A percentile compares a stretch with the other conserved stretches of the same genome.
phyloP scores from a whole-genome alignment of 352 stramenopile species.

The Phytophthora niederhauseri region DNA sequence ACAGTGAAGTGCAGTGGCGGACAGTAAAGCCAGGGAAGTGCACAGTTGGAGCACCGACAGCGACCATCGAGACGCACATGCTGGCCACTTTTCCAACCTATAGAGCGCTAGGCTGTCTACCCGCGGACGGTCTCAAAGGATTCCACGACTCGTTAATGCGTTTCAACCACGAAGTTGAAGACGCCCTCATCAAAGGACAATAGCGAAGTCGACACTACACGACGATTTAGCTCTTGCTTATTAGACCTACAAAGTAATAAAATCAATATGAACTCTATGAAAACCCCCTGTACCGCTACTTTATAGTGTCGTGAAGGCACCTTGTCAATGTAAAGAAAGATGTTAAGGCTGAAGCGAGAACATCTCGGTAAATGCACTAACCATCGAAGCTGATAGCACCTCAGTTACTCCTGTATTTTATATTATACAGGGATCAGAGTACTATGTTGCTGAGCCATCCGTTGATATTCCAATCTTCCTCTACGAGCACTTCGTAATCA shows the following conservation, averaged over 20 bases:
- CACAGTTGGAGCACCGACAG: background rate
- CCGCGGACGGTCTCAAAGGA: slow-evolving; percentile 9
- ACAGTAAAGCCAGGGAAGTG: slow-evolving; percentile 8
- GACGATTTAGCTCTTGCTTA: background rate
- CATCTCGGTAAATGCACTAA: no score
- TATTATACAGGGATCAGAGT: slow-evolving; percentile 9
- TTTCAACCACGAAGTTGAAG: slow-evolving; percentile 31
- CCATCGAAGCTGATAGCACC: no score
- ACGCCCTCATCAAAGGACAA: slow-evolving; percentile 11
- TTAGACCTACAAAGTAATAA: background rate
- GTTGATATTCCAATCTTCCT: no score
- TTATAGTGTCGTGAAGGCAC: no score
- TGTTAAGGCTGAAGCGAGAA: no score
- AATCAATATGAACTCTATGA: no score
- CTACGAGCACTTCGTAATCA: no score
- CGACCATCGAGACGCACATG: slow-evolving; percentile 25
- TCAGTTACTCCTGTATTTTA: background rate
- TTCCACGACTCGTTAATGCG: slow-evolving; percentile 20
- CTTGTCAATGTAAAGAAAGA: no score
- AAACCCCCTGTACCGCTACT: no score
- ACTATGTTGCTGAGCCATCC: no score
- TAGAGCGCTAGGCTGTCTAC: slow-evolving; percentile 10
- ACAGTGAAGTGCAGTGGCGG: slow-evolving; percentile 21
- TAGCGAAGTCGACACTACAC: background rate
- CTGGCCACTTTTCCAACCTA: slow-evolving; percentile 27